Percentiles rank a stretch among this genome's conserved stretches.
phyloP scores from a whole-genome alignment of 352 stramenopile species.

The Phytophthora fragariaefolia region DNA sequence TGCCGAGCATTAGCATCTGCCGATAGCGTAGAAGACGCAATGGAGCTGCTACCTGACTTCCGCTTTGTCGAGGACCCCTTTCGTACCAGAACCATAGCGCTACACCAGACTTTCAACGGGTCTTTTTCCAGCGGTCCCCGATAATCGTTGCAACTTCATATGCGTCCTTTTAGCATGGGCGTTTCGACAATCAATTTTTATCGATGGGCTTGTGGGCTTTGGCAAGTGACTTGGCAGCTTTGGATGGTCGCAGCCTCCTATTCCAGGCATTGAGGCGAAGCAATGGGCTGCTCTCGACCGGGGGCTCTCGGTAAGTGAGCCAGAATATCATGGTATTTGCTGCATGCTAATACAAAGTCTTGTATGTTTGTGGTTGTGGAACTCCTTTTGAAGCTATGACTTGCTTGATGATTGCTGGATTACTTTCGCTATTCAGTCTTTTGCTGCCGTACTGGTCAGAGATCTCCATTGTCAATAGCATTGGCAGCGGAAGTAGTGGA shows the following conservation, averaged over 20 bases:
- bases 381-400: constrained; percentile 46
- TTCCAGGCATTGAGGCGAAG: background rate
- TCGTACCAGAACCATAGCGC: constrained; percentile 20
- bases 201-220: background rate
- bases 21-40: constrained; percentile 31
- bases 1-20: constrained; percentile 50
- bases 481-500: constrained; percentile 5
- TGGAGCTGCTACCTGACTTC: constrained; percentile 16
- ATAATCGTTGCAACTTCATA: constrained; percentile 14
- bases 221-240: background rate
- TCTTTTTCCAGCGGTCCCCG: constrained; percentile 9
- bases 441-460: constrained; percentile 67
- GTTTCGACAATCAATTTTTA: constrained; percentile 35
- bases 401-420: constrained; percentile 39
- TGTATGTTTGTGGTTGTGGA: background rate
- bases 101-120: background rate
- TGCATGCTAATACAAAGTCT: background rate
- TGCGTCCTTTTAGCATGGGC: constrained; percentile 10
- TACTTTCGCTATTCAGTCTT: constrained; percentile 46
- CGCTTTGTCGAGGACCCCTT: constrained; percentile 28
- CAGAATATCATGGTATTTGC: background rate
- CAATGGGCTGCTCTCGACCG: constrained; percentile 60
- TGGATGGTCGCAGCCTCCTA: too few species aligned
- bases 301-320: constrained; percentile 46
- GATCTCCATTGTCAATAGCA: constrained; percentile 27